phyloP scores from a whole-genome alignment of 305 asterid species.

The Fraxinus nigra region DNA sequence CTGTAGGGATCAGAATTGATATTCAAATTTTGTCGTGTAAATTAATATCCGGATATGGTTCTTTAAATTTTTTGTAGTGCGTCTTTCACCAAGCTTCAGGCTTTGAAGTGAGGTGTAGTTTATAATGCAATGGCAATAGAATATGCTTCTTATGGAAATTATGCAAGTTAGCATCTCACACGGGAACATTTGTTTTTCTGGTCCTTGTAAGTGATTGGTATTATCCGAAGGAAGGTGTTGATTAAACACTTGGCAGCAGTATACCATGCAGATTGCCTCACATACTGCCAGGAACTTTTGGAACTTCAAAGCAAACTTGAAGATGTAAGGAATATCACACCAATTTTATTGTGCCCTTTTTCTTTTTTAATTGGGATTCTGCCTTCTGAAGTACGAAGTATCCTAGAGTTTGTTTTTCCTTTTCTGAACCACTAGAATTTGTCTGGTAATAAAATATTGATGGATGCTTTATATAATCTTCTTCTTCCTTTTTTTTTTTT shows the following conservation, averaged over 20 bases:
- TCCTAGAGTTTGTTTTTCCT: not conserved
- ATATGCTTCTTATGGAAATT: not conserved
- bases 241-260: conserved; percentile 83
- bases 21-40: not conserved
- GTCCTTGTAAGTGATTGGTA: conserved; percentile 68
- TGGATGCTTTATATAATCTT: not conserved
- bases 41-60: not conserved
- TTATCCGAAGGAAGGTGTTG: conserved; percentile 80
- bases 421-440: not conserved
- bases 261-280: conserved; percentile 89
- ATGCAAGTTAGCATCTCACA: conserved; percentile 9
- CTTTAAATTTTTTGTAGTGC: not conserved
- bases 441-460: not conserved
- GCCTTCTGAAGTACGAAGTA: not conserved
- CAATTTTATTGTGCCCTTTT: not conserved
- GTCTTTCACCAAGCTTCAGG: not conserved
- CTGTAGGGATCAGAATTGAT: not conserved
- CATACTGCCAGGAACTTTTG: conserved; percentile 85
- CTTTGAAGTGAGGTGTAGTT: not conserved
- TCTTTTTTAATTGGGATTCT: not conserved
- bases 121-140: not conserved
- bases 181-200: conserved; percentile 14
- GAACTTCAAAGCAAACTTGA: conserved; percentile 74
- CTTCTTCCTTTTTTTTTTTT: not conserved
- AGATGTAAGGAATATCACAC: conserved; percentile 54